Conservation (phyloP, 768 basidiomycete genomes). For the Omphalotus guepiniiformis region DNA sequence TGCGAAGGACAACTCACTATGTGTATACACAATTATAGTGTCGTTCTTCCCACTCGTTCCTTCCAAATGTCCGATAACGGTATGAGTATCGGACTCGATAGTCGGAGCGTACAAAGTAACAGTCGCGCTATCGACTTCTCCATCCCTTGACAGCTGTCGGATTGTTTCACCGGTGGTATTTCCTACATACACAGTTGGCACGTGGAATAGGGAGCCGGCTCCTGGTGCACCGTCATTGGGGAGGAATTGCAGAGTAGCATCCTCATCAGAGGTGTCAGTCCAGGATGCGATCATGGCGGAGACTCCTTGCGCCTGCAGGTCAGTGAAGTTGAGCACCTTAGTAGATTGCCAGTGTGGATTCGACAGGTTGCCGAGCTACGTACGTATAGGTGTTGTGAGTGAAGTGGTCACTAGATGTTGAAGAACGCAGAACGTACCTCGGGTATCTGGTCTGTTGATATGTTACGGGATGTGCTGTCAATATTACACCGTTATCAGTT, state of each 20-base stretch:
- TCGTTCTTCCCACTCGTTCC: conserved; percentile 15
- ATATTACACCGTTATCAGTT: no score
- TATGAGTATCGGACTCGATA: conserved; percentile 13
- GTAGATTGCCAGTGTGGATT: conserved; percentile 26
- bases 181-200: conserved; percentile 24
- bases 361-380: conserved; percentile 23
- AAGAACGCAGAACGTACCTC: neutral
- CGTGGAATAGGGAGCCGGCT: conserved; percentile 19
- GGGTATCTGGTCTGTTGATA: neutral
- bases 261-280: conserved; percentile 22
- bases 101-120: conserved; percentile 26
- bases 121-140: conserved; percentile 19
- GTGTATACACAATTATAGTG: conserved; percentile 24
- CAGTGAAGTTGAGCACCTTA: conserved; percentile 21
- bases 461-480: neutral
- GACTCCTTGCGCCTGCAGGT: conserved; percentile 17
- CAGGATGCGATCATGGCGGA: conserved; percentile 21
- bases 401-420: no score
- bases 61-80: conserved; percentile 20
- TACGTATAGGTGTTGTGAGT: no score
- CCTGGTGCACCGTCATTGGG: conserved; percentile 20
- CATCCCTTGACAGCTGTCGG: conserved; percentile 14
- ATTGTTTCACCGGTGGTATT: conserved; percentile 24
- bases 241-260: conserved; percentile 25
- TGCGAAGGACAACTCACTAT: conserved; percentile 16